Percentiles rank a stretch among this genome's conserved stretches.
Conservation (phyloP, 768 basidiomycete genomes). For the Tylopilus vinaceipallidus region DNA sequence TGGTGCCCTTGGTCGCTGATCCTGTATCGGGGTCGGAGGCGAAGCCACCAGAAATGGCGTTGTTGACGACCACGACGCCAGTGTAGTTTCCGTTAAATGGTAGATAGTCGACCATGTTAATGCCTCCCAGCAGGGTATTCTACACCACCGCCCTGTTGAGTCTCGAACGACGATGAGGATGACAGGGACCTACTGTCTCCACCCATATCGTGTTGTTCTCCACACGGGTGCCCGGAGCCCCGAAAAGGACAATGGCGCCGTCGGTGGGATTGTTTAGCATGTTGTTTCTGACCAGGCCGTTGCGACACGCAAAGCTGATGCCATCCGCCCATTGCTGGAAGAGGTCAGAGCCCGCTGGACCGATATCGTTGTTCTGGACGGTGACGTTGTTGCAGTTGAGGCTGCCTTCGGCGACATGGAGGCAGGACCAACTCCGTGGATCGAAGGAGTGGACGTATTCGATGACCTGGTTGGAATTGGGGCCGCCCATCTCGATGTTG, state of each 20-base stretch:
- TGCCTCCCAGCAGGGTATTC: slow-evolving; percentile 72
- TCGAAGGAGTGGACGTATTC: slow-evolving; percentile 76
- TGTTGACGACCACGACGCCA: slow-evolving; percentile 63
- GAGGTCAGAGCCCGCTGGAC: slow-evolving; percentile 64
- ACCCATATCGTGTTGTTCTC: slow-evolving; percentile 80
- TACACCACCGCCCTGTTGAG: slow-evolving; percentile 24
- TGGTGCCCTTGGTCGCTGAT: slow-evolving; percentile 50
- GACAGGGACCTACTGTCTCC: slow-evolving; percentile 46
- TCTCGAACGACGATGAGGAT: neutral
- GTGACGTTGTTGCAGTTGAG: slow-evolving; percentile 57
- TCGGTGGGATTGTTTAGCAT: slow-evolving; percentile 72
- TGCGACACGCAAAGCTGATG: slow-evolving; percentile 68
- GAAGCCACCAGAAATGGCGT: slow-evolving; percentile 68
- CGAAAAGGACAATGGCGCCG: slow-evolving; percentile 78
- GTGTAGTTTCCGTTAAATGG: slow-evolving; percentile 69
- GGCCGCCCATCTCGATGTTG: slow-evolving; percentile 85
- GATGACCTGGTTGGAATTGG: slow-evolving; percentile 67
- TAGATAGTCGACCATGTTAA: slow-evolving; percentile 72
- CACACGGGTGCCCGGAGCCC: slow-evolving; percentile 67
- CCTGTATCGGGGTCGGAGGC: slow-evolving; percentile 44
- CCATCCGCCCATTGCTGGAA: slow-evolving; percentile 83
- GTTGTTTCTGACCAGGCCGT: slow-evolving; percentile 63
- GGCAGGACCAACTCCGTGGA: slow-evolving; percentile 80
- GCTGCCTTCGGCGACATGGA: slow-evolving; percentile 71
- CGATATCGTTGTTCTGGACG: slow-evolving; percentile 82